Conservation (phyloP, 345 rosid species). For the Eucalyptus sp. region DNA sequence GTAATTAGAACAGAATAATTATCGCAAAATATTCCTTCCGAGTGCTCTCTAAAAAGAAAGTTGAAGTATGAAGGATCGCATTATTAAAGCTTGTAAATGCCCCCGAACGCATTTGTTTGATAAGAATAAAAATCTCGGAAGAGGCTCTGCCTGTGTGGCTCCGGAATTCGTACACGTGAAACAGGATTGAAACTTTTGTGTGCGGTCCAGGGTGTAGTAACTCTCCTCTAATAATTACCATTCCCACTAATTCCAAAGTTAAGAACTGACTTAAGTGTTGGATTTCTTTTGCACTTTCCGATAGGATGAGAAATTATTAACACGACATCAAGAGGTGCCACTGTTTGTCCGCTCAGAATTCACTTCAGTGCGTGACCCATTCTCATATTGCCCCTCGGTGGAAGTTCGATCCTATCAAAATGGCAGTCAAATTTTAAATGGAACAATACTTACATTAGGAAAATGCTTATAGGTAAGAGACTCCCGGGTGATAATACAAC, state of each 20-base stretch:
- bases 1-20: background rate
- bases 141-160: background rate
- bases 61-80: background rate
- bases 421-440: background rate
- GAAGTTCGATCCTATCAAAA: background rate
- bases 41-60: background rate
- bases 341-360: too few species aligned
- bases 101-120: background rate
- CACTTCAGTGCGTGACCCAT: background rate
- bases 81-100: background rate
- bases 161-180: background rate
- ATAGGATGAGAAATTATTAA: background rate
- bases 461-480: background rate
- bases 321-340: background rate
- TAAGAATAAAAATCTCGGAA: background rate
- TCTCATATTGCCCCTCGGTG: background rate
- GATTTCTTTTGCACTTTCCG: background rate
- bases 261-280: background rate
- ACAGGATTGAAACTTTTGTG: background rate
- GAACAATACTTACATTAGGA: background rate
- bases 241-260: background rate
- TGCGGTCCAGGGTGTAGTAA: background rate
- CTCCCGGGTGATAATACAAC: background rate
- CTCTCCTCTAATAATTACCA: background rate
- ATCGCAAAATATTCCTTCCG: background rate